Conservation (phyloP, 2,329 filamentous ascomycete species). For the Tolypocladium tropicale region DNA sequence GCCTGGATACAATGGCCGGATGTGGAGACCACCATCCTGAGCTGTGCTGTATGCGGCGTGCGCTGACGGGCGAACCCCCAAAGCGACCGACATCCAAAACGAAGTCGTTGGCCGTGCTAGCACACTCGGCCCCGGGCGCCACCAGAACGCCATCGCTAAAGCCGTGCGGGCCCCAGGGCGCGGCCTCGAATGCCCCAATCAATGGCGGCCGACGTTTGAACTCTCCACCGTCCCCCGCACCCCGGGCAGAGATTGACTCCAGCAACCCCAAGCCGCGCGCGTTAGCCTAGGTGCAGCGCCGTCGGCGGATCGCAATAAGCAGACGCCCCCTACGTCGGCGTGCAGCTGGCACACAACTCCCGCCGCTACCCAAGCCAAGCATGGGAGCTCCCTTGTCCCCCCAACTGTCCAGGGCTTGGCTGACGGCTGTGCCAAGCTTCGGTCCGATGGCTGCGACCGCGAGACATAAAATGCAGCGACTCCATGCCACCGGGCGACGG, state of each 20-base stretch:
- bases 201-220: not conserved
- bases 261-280: not conserved
- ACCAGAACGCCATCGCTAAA: not conserved
- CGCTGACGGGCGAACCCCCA: not conserved
- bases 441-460: not conserved
- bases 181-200: not conserved
- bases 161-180: not conserved
- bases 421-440: not conserved
- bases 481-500: not conserved
- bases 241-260: not conserved
- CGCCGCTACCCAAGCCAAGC: not conserved
- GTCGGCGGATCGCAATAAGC: not conserved
- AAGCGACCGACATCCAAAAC: not conserved
- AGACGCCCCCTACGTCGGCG: constrained; percentile 1
- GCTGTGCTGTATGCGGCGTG: not conserved
- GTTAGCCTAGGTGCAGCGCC: not conserved
- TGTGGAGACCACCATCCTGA: not conserved
- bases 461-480: not conserved
- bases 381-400: not conserved
- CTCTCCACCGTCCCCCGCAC: not conserved
- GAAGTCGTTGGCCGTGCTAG: not conserved
- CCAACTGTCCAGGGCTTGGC: not conserved
- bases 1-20: not conserved
- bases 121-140: not conserved
- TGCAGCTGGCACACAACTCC: not conserved